These are phyloP conservation scores for Mycosphaerella sp. DNA, from an alignment of 2,329 filamentous ascomycete species.

Conservation along the genomic window DNA sequence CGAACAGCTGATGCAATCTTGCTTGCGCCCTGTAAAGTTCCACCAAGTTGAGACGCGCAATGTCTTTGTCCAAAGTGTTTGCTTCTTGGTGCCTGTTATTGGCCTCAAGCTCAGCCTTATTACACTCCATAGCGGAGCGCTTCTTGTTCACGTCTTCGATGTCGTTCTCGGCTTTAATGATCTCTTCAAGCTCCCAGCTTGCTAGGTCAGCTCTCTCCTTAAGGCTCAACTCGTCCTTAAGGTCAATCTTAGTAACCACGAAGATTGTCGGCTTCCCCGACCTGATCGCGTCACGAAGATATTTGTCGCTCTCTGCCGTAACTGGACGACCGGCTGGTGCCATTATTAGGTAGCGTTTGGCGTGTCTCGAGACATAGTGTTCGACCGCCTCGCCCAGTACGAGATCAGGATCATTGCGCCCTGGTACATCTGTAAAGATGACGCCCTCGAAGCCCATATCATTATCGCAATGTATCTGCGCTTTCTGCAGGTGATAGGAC, in stretches of 20 bases:
- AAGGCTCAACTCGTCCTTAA: not conserved
- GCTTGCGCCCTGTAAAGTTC: not conserved
- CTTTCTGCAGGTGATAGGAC: not conserved
- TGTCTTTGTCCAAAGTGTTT: not conserved
- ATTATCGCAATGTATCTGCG: conserved; percentile 10
- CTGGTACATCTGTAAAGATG: conserved; percentile 21
- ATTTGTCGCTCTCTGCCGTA: not conserved
- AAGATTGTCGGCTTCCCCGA: conserved; percentile 1
- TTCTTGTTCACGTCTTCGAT: not conserved
- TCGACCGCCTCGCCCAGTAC: not conserved
- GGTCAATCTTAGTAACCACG: conserved; percentile 1
- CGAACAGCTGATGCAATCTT: not conserved
- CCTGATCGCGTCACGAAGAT: not conserved
- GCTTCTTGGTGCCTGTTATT: not conserved
- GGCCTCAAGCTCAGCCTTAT: not conserved
- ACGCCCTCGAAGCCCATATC: conserved; percentile 19
- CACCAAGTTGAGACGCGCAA: not conserved
- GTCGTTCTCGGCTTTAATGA: not conserved
- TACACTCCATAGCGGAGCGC: not conserved
- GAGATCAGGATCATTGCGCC: conserved; percentile 2
- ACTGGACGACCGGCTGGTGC: not conserved
- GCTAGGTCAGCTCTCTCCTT: not conserved
- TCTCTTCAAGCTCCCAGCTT: not conserved
- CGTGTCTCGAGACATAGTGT: not conserved
- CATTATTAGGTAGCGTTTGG: not conserved